Evolutionary conservation across 2,329 filamentous ascomycete genomes (phyloP).

Genomic region (Cryphonectria japonica): DNA sequence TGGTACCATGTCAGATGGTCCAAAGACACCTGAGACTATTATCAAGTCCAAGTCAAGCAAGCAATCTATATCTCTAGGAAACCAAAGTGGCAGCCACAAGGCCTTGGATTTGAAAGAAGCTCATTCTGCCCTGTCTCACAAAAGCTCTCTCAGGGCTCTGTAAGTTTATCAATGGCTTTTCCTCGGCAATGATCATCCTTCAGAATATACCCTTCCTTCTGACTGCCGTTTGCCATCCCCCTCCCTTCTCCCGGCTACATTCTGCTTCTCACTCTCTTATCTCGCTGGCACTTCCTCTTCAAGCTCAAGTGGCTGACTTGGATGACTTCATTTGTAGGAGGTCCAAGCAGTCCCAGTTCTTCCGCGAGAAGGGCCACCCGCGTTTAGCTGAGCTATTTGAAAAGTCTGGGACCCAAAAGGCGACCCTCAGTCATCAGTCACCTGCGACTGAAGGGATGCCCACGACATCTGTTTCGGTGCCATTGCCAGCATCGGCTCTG

Average conservation of each 20-base stretch:
- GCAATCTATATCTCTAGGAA: neutral
- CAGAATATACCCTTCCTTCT: neutral
- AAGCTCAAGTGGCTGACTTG: conserved; percentile 6
- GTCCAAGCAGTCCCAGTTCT: conserved; percentile 7
- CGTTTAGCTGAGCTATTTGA: neutral
- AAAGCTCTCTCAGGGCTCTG: neutral
- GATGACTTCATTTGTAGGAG: neutral
- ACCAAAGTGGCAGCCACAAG: neutral
- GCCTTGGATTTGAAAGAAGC: neutral
- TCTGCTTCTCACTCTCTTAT: neutral
- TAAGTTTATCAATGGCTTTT: neutral
- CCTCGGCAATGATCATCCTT: neutral
- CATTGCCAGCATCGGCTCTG: neutral
- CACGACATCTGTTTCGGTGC: neutral
- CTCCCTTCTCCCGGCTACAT: neutral
- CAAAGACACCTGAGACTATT: neutral
- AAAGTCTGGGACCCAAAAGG: neutral
- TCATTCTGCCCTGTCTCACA: neutral
- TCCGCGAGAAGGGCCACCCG: neutral
- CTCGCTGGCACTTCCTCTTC: too few species aligned
- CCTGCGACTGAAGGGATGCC: neutral
- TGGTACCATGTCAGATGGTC: neutral
- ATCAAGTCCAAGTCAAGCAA: neutral
- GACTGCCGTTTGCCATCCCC: neutral
- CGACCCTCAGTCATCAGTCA: neutral